These are phyloP conservation scores for Spizellomyces sp. DNA, from an alignment of 192 early-diverging fungal genomes.

Conservation along the genomic window DNA sequence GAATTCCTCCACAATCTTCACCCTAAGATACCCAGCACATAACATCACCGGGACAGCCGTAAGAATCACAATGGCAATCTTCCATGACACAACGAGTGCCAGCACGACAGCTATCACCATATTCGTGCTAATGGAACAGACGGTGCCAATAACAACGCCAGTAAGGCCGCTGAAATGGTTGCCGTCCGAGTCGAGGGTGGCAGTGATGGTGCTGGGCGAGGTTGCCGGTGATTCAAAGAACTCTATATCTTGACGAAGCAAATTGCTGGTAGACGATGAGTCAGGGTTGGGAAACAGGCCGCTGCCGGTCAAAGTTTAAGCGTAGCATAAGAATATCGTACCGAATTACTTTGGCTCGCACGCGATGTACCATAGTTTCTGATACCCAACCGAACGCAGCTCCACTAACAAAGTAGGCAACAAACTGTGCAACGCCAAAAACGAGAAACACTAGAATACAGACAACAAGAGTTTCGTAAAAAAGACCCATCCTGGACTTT, in stretches of 20 bases:
- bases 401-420: slow-evolving; percentile 1
- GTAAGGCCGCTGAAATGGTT: slow-evolving; percentile 51
- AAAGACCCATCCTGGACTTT: no score
- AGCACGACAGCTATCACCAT: slow-evolving; percentile 54
- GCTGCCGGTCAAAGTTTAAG: no score
- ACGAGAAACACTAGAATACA: not conserved
- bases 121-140: slow-evolving; percentile 46
- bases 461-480: no score
- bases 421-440: not conserved
- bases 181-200: slow-evolving; percentile 77
- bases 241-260: no score
- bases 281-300: no score
- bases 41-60: slow-evolving; percentile 66
- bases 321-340: no score
- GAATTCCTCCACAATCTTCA: slow-evolving; percentile 41
- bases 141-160: slow-evolving; percentile 53
- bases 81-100: slow-evolving; percentile 74
- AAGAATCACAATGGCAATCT: slow-evolving; percentile 73
- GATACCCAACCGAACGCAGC: no score
- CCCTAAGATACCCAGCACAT: slow-evolving; percentile 62
- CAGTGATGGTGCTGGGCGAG: slow-evolving; percentile 72
- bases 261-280: no score
- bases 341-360: no score
- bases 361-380: no score
- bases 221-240: slow-evolving; percentile 56